Evolutionary conservation across 2,329 filamentous ascomycete genomes (phyloP).

Genomic region (Aspergillus brunneoviolaceus): DNA sequence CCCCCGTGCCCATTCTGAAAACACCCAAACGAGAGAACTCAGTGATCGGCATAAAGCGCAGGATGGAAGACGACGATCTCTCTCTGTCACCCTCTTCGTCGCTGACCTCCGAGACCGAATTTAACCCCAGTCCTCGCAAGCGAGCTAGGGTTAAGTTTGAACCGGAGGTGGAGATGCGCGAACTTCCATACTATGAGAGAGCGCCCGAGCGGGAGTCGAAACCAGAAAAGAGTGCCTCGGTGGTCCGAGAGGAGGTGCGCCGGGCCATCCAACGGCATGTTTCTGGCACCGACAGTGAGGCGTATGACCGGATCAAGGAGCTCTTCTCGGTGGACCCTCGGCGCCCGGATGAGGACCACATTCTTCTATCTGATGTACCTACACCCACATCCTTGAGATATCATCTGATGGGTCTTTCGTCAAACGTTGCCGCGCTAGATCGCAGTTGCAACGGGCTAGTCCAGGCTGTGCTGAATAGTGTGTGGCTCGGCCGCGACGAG

Average conservation of each 20-base stretch:
- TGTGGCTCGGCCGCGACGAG: slow-evolving; percentile 63
- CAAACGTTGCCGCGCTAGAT: slow-evolving; percentile 56
- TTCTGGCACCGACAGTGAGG: slow-evolving; percentile 53
- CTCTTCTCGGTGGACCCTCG: slow-evolving; percentile 53
- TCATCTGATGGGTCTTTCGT: slow-evolving; percentile 59
- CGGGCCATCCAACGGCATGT: slow-evolving; percentile 56
- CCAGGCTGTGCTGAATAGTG: slow-evolving; percentile 56
- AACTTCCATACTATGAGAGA: slow-evolving; percentile 14
- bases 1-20: slow-evolving; percentile 39
- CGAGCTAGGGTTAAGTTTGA: slow-evolving; percentile 46
- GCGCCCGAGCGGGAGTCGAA: slow-evolving; percentile 34
- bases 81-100: slow-evolving; percentile 34
- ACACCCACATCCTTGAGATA: slow-evolving; percentile 55
- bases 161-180: slow-evolving; percentile 34
- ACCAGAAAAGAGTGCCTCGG: slow-evolving; percentile 54
- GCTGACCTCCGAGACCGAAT: slow-evolving; percentile 28
- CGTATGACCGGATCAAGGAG: slow-evolving; percentile 57
- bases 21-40: slow-evolving; percentile 30
- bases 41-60: slow-evolving; percentile 36
- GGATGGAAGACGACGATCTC: slow-evolving; percentile 37
- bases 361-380: slow-evolving; percentile 46
- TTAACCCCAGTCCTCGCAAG: slow-evolving; percentile 38
- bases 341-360: slow-evolving; percentile 33
- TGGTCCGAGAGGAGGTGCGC: slow-evolving; percentile 62
- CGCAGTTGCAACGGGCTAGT: slow-evolving; percentile 59